Conservation (phyloP, 148 eudicot species). For the Silene uniflora region DNA sequence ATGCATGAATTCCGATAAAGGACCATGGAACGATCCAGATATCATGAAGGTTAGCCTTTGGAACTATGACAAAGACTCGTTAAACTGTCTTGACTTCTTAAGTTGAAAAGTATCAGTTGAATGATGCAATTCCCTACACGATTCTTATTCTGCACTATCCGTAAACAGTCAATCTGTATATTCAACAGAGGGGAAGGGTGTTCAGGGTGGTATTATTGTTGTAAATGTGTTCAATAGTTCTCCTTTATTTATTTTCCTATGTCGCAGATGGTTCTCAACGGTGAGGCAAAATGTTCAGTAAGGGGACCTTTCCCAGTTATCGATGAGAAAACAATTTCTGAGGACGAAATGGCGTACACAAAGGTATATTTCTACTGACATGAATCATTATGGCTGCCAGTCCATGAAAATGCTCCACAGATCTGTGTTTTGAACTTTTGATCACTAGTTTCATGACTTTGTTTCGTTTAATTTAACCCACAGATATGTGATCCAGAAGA, state of each 20-base stretch:
- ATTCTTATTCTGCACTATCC: background rate
- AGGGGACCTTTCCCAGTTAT: conserved; percentile 44
- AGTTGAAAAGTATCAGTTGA: background rate
- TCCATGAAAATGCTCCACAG: background rate
- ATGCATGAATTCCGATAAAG: conserved; percentile 83
- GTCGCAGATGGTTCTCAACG: conserved; percentile 78
- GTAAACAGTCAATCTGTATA: background rate
- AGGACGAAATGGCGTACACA: conserved; percentile 41
- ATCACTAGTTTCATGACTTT: conserved; percentile 10
- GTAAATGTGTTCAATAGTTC: background rate
- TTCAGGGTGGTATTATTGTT: background rate
- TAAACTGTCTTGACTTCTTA: background rate
- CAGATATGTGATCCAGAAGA: conserved; percentile 26
- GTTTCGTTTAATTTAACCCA: background rate
- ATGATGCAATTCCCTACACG: background rate
- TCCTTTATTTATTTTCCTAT: background rate
- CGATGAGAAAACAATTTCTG: conserved; percentile 61
- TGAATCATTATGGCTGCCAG: background rate
- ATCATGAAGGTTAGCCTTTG: conserved; percentile 57
- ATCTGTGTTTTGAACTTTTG: background rate
- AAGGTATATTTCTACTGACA: conserved; percentile 30
- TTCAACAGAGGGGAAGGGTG: too few species aligned
- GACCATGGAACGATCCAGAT: conserved; percentile 91
- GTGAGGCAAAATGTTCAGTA: conserved; percentile 67
- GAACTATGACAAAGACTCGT: background rate